phyloP scores from a whole-genome alignment of 208 protist species.

The Acanthamoeba healyi region DNA sequence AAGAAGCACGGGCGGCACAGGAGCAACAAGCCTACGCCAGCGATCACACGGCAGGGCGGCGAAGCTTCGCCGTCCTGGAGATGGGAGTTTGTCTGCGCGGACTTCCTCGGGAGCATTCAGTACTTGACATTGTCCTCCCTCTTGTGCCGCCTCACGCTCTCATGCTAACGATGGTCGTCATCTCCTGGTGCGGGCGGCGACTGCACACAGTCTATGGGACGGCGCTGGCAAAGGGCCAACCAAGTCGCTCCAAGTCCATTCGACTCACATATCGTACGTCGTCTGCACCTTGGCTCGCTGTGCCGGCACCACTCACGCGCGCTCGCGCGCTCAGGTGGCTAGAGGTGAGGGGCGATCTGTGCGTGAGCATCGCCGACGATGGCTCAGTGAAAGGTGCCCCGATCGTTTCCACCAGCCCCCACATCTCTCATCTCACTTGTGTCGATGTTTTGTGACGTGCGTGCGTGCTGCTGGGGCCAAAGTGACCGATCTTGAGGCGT shows the following conservation, averaged over 20 bases:
- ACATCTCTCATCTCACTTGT: background rate
- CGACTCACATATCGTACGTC: background rate
- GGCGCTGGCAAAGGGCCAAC: no score
- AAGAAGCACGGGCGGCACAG: no score
- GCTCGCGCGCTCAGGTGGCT: slow-evolving; percentile 42
- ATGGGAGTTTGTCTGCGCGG: background rate
- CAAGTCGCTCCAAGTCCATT: background rate
- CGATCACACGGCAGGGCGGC: no score
- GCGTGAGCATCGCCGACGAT: background rate
- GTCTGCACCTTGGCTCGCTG: background rate
- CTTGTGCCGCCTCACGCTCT: no score
- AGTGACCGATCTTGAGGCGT: background rate
- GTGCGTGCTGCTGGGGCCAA: background rate
- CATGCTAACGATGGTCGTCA: no score
- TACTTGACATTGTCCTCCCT: background rate
- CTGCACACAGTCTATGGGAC: no score
- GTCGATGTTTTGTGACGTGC: background rate
- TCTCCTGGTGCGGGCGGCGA: no score
- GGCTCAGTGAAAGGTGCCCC: background rate
- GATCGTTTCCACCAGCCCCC: background rate
- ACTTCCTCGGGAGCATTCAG: background rate
- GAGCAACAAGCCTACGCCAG: no score
- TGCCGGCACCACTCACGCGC: background rate
- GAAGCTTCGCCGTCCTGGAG: background rate
- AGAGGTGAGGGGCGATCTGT: background rate